A percentile compares a stretch with the other conserved stretches of the same genome.
phyloP scores from a whole-genome alignment of 345 rosid species.

The Syzygium aromaticum region DNA sequence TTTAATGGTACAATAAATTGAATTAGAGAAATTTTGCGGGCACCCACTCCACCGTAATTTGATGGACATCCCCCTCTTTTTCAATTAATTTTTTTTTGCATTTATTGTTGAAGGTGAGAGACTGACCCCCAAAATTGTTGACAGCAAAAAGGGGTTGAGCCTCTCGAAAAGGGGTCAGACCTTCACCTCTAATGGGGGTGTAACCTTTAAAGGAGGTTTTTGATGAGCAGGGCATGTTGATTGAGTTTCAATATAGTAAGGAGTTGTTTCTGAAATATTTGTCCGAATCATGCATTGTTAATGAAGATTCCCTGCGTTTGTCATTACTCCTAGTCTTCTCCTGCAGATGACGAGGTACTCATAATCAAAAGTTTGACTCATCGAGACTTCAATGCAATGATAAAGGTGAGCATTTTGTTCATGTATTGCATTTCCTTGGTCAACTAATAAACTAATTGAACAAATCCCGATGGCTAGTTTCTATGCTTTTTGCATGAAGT shows the following conservation, averaged over 20 bases:
- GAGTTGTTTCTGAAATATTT: neutral
- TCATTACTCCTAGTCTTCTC: conserved; percentile 3
- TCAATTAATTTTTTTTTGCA: neutral
- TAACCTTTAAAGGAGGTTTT: neutral
- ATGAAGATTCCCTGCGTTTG: neutral
- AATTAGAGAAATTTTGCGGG: neutral
- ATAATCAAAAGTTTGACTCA: conserved; percentile 90
- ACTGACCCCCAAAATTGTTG: neutral
- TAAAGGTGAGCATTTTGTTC: conserved; percentile 48
- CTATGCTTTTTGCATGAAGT: neutral
- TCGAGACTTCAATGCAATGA: conserved; percentile 83
- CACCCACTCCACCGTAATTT: neutral
- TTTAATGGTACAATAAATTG: neutral
- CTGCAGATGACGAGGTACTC: conserved; percentile 85
- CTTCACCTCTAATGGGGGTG: neutral
- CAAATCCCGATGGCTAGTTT: neutral
- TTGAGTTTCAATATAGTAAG: neutral
- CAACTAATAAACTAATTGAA: neutral
- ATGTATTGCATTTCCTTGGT: neutral
- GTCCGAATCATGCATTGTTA: neutral
- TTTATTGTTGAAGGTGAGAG: neutral
- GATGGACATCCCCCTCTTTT: neutral
- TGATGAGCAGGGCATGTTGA: neutral
- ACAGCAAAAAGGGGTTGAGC: neutral
- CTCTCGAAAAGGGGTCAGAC: neutral